Conservation (phyloP, 2,329 filamentous ascomycete species). For the Dendryphion nanum region DNA sequence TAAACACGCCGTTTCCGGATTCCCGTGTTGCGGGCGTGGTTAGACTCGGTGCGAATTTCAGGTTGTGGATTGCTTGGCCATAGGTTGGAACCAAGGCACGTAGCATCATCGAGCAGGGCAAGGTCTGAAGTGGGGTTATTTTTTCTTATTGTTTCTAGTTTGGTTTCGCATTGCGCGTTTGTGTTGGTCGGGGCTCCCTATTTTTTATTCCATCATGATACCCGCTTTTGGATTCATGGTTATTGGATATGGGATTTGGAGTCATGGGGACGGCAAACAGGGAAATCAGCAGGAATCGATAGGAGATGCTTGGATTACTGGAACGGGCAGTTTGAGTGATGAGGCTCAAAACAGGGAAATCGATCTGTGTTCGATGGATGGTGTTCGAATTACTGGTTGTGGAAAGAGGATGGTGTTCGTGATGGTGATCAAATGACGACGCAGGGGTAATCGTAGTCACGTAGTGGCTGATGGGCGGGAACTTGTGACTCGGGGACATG, state of each 20-base stretch:
- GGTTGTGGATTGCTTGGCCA: too few species aligned
- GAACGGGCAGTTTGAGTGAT: neutral
- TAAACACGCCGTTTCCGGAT: too few species aligned
- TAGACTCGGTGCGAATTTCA: too few species aligned
- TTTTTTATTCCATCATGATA: neutral
- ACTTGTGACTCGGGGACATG: neutral
- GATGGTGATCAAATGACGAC: neutral
- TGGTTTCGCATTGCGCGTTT: neutral
- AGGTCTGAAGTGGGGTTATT: too few species aligned
- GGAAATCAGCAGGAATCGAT: neutral
- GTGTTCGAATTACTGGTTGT: neutral
- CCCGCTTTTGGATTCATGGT: neutral
- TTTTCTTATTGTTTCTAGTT: neutral
- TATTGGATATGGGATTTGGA: neutral
- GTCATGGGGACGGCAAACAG: neutral
- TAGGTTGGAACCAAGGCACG: too few species aligned
- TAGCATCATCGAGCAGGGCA: too few species aligned
- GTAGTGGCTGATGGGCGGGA: neutral
- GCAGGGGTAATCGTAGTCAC: neutral
- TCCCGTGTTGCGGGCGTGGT: too few species aligned
- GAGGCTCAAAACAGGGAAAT: neutral
- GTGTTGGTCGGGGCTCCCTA: neutral
- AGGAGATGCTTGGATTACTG: slow-evolving; percentile 1
- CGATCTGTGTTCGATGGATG: neutral
- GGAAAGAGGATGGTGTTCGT: neutral